Base-by-base conservation (phyloP, 1,139 yeast species). In the Saccharomyces uvarum region DNA sequence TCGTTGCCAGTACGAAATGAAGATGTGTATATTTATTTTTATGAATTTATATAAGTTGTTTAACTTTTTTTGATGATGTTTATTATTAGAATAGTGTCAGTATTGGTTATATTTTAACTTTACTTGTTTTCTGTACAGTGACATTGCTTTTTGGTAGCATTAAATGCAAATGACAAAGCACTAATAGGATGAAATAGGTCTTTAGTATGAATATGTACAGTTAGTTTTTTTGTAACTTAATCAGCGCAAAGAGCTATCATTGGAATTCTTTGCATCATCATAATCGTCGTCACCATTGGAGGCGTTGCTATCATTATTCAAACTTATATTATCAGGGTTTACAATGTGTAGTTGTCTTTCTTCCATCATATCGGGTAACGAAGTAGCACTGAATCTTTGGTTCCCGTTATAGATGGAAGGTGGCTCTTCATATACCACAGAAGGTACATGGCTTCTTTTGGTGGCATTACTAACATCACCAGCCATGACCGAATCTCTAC, bases 381-480 rank as follows among this genome's bases (percentile, higher is more conserved):
- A 82, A 7, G 87, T 86, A 59, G 84, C 81, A 66, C 88, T 83
- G 60, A 84, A 77, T 58, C 87, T 74, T 62, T 70, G 67, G 38
- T 67, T 65, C 24, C 70, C 71, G 38, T 59, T 61, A 50, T 67
- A 68, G 16, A 59, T 53, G 48, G 58, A 56, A 5, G 70, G 68
- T 11, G 60, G 63, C 46, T 59, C 67, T 48, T 64, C 65, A 42
- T 62, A 61, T 1, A 58, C 63, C 28, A 58, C 57, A 2, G 63
- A 55, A 26, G 63, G 63, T 44, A 52, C 52, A 29, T 55, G 24
- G 14, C 21, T 52, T 48, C 26, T 53, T 7, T 48, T 49, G 2
- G 51, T 9, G 19, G 42, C 11, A 13, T 50, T 27, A 7, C n/a
- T 13, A 8, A 8, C 32, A 32, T 41, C 49, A 38, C 48, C 27